Evolutionary conservation across 1,284 basidiomycete species (phyloP).

Genomic region (Microbotryum lychnidis-dioicae): DNA sequence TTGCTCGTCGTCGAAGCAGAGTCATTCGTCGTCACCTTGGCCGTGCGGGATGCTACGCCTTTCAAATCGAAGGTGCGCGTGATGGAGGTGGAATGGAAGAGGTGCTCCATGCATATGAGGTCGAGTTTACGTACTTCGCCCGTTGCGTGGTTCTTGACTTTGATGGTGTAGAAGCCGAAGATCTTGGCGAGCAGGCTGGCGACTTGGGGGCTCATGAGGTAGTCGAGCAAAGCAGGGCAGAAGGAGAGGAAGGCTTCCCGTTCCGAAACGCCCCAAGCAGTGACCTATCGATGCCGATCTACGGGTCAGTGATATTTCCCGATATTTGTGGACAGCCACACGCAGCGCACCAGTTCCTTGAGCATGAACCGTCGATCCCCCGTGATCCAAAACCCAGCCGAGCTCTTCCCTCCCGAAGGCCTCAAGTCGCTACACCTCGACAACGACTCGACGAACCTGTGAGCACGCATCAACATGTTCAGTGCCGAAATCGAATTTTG

Average conservation of each 20-base stretch:
- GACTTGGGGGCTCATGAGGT: slow-evolving; percentile 49
- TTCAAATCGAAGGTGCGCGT: slow-evolving; percentile 67
- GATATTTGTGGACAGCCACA: no score
- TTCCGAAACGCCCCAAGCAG: slow-evolving; percentile 12
- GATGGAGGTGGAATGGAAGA: slow-evolving; percentile 80
- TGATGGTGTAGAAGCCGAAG: slow-evolving; percentile 93
- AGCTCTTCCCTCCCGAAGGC: slow-evolving; percentile 18
- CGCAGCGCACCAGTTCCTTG: slow-evolving; percentile 18
- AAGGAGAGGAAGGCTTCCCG: slow-evolving; percentile 16
- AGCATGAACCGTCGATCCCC: slow-evolving; percentile 22
- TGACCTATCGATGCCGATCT: neutral
- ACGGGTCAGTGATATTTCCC: neutral
- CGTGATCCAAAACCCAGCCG: slow-evolving; percentile 16
- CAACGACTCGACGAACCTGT: slow-evolving; percentile 24
- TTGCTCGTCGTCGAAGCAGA: no score
- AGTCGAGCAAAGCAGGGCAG: slow-evolving; percentile 16
- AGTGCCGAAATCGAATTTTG: neutral
- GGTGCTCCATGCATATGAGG: slow-evolving; percentile 88
- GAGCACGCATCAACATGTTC: neutral
- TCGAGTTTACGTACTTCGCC: slow-evolving; percentile 66
- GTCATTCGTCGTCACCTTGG: slow-evolving; percentile 59
- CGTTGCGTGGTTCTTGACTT: slow-evolving; percentile 71
- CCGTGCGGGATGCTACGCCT: slow-evolving; percentile 80
- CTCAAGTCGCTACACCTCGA: slow-evolving; percentile 19
- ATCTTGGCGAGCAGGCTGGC: slow-evolving; percentile 93